Percentiles rank a stretch among this genome's conserved stretches.
Conservation (phyloP, 1,284 basidiomycete species). For the Cryptococcus sp. region DNA sequence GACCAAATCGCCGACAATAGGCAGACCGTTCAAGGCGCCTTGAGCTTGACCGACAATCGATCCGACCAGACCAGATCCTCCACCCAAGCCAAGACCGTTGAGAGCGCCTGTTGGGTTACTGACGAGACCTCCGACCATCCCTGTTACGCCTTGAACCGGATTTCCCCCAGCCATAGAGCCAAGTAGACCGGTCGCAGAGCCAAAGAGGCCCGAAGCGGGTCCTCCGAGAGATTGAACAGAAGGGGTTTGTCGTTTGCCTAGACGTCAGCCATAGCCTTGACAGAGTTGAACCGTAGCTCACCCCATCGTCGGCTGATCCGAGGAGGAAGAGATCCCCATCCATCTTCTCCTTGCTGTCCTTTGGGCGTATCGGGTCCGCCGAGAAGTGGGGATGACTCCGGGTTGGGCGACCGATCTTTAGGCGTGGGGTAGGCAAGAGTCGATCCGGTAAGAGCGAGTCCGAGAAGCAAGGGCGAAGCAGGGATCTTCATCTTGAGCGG, state of each 20-base stretch:
- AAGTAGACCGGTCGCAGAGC: no score
- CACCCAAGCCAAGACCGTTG: neutral
- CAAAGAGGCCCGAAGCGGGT: slow-evolving; percentile 3
- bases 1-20: neutral
- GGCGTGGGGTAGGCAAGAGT: slow-evolving; percentile 12
- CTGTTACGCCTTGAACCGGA: slow-evolving; percentile 6
- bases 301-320: slow-evolving; percentile 7
- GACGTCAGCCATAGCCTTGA: neutral
- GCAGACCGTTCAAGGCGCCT: neutral
- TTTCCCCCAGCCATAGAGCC: neutral
- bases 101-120: neutral
- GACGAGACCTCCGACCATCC: slow-evolving; percentile 2
- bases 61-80: no score
- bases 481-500: slow-evolving; percentile 16
- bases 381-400: slow-evolving; percentile 6
- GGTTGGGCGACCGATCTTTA: slow-evolving; percentile 8
- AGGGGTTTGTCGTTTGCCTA: slow-evolving; percentile 1
- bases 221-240: slow-evolving; percentile 5
- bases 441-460: slow-evolving; percentile 9
- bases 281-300: neutral
- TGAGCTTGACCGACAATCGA: no score
- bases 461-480: slow-evolving; percentile 12
- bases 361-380: neutral
- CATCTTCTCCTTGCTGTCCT: neutral
- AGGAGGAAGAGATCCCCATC: slow-evolving; percentile 4